Base-by-base conservation (phyloP, 345 rosid species). In the Citrus mangshanensis region DNA sequence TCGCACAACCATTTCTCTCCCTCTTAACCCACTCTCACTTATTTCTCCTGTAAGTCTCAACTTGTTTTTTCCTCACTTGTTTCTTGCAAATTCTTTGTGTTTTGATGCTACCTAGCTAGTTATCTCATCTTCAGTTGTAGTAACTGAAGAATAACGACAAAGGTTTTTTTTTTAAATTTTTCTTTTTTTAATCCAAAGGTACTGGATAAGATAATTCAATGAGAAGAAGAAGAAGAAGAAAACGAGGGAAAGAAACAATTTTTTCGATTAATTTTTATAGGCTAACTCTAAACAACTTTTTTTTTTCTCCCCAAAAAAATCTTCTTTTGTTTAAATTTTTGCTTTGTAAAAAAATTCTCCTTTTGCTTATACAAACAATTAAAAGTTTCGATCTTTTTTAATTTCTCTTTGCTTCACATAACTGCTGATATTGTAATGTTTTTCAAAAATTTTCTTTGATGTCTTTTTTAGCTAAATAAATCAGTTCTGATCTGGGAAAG, bases 401-500 rank as follows among this genome's bases (percentile, higher is more conserved):
- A 1, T n/a, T 8, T 68, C 49, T 68, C 13, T 9, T 42, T 40
- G 27, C 30, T 68, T 7, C 22, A 30, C 21, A 24, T 42, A 4
- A 40, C 72, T 68, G 28, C 72, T 14, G 16, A 38, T 38, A 66
- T 40, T 28, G 67, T 7, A 24, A 42, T 21, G 24, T 35, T 34
- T 73, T 56, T 18, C 34, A 38, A 38, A 22, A 1, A 0, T 2
- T 32, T 46, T 72, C 24, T 51, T 27, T 16, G 12, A 37, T 49
- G 18, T 63, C 51, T 12, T 54, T 54, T 65, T 51, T 71, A 40
- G 74, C 69, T 81, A 24, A 56, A 0, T n/a, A 27, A 51, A 28
- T 69, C 35, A 54, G 38, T 68, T 55, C 77, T 78, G 72, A 70
- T 67, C 77, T 76, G 76, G 58, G 73, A 76, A 28, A 18, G 60